phyloP scores from a whole-genome alignment of 1,284 basidiomycete species.

The Kwoniella shivajii region DNA sequence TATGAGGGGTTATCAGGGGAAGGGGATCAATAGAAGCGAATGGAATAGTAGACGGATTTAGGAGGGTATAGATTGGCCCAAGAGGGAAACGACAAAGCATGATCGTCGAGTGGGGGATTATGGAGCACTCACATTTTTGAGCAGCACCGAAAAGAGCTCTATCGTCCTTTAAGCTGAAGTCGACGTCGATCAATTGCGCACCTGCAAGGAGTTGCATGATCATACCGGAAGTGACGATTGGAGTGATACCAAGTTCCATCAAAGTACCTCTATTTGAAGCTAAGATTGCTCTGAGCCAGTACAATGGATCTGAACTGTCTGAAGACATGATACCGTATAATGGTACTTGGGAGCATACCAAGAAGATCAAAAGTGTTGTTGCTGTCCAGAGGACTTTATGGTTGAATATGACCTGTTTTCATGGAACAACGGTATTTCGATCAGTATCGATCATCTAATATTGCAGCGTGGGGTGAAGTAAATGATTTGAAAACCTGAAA shows the following conservation, averaged over 20 bases:
- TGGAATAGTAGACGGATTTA: neutral
- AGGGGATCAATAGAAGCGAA: slow-evolving; percentile 5
- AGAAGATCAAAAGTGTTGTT: slow-evolving; percentile 94
- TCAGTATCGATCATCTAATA: neutral
- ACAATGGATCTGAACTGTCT: slow-evolving; percentile 95
- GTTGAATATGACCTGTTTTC: slow-evolving; percentile 80
- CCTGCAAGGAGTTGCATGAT: slow-evolving; percentile 99
- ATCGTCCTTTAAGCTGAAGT: slow-evolving; percentile 97
- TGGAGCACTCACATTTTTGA: slow-evolving; percentile 82
- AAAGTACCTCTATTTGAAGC: slow-evolving; percentile 97
- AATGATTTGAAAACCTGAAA: too few species aligned
- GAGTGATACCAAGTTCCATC: slow-evolving; percentile 98
- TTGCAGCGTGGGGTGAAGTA: slow-evolving; percentile 23
- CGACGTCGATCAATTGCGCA: slow-evolving; percentile 95
- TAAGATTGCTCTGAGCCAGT: slow-evolving; percentile 99
- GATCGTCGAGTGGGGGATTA: neutral
- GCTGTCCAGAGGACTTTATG: slow-evolving; percentile 97
- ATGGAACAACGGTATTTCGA: neutral
- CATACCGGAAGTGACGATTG: slow-evolving; percentile 97
- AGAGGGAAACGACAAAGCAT: neutral
- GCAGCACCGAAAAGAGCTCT: slow-evolving; percentile 93
- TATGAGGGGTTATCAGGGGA: neutral
- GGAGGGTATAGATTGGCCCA: neutral
- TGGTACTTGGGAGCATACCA: slow-evolving; percentile 95
- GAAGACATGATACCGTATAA: slow-evolving; percentile 98